phyloP scores from a whole-genome alignment of 441 rosid genomes.

The Aquilaria agallochum region DNA sequence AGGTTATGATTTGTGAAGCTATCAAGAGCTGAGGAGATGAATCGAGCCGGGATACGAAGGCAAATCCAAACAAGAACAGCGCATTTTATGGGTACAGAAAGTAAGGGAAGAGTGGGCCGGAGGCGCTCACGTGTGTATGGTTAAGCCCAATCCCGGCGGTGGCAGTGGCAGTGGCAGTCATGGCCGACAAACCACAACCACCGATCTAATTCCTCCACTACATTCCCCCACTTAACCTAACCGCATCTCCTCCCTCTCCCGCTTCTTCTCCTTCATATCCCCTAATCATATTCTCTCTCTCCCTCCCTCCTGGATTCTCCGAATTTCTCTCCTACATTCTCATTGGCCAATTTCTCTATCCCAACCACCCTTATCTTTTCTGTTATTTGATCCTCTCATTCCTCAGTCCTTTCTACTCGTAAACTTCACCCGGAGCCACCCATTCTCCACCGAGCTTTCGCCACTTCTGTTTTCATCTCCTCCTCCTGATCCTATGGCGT shows the following conservation, averaged over 20 bases:
- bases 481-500: slow-evolving; percentile 33
- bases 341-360: not conserved
- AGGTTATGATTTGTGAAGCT: too few species aligned
- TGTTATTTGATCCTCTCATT: not conserved
- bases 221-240: not conserved
- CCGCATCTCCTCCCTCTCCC: not conserved
- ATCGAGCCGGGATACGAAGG: too few species aligned
- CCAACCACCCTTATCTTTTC: not conserved
- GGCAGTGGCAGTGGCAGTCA: slow-evolving; percentile 11
- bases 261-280: slow-evolving; percentile 3
- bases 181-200: not conserved
- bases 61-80: too few species aligned
- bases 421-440: not conserved
- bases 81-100: too few species aligned
- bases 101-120: slow-evolving; percentile 9
- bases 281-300: slow-evolving; percentile 13
- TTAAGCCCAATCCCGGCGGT: slow-evolving; percentile 20
- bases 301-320: slow-evolving; percentile 12
- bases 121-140: slow-evolving; percentile 24
- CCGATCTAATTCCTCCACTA: slow-evolving; percentile 13
- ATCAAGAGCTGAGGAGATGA: too few species aligned
- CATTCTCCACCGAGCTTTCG: not conserved
- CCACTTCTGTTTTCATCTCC: not conserved
- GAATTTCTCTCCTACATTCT: slow-evolving; percentile 12
- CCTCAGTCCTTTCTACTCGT: not conserved